Evolutionary conservation across 768 basidiomycete genomes (phyloP).

Genomic region (Tulasnella sp.): DNA sequence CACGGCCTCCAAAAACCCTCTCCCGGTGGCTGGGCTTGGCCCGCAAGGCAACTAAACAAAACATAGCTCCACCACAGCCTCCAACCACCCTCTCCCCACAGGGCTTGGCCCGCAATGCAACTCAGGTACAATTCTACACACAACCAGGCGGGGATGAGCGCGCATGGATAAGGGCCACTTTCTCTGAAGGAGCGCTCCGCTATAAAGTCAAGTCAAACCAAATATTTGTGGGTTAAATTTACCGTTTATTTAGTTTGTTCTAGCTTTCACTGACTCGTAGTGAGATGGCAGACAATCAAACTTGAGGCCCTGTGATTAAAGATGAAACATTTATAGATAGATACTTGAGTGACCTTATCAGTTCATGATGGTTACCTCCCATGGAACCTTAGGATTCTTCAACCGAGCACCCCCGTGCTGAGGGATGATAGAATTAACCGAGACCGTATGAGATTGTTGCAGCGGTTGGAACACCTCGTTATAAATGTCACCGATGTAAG

Average conservation of each 20-base stretch:
- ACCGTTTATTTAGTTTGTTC: background rate
- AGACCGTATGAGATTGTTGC: background rate
- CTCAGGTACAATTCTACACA: background rate
- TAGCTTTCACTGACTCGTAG: background rate
- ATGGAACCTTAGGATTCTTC: too few species aligned
- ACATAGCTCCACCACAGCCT: background rate
- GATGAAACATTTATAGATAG: background rate
- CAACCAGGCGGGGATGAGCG: background rate
- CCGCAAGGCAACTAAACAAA: too few species aligned
- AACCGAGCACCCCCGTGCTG: background rate
- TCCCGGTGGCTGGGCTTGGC: too few species aligned
- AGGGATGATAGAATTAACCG: background rate
- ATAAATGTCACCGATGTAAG: background rate
- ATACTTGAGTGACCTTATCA: background rate
- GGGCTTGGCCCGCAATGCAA: background rate
- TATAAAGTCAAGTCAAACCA: background rate
- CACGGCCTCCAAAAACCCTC: background rate
- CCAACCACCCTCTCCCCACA: background rate
- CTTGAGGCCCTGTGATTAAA: background rate
- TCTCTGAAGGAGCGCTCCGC: background rate
- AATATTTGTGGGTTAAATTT: background rate
- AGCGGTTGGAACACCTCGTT: background rate
- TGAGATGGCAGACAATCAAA: background rate
- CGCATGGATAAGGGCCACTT: background rate
- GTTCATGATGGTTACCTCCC: background rate